phyloP scores from a whole-genome alignment of 2,329 filamentous ascomycete species.

The Pseudodiploospora longispora region DNA sequence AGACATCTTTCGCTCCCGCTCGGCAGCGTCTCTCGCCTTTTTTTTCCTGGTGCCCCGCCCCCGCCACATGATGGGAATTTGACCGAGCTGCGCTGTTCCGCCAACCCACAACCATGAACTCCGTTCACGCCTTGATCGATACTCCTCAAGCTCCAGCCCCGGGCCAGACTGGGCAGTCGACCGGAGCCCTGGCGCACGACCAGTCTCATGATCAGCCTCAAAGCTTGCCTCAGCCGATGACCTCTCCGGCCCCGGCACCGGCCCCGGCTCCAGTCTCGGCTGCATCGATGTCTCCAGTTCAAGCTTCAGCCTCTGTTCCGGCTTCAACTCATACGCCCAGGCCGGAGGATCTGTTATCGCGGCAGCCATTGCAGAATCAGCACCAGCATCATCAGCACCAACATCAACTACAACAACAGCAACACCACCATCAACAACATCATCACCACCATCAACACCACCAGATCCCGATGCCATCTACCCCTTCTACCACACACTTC shows the following conservation, averaged over 20 bases:
- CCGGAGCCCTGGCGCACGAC: constrained; percentile 6
- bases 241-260: constrained; percentile 5
- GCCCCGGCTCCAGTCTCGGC: constrained; percentile 8
- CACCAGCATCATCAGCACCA: constrained; percentile 16
- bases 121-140: constrained; percentile 29
- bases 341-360: neutral
- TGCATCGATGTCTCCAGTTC: constrained; percentile 7
- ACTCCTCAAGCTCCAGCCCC: constrained; percentile 11
- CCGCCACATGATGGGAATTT: constrained; percentile 9
- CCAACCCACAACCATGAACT: constrained; percentile 26
- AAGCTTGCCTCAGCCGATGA: constrained; percentile 4
- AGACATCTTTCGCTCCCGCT: too few species aligned
- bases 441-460: constrained; percentile 2
- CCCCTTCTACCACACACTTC: constrained; percentile 11
- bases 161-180: constrained; percentile 5
- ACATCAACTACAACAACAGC: constrained; percentile 1
- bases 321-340: constrained; percentile 8
- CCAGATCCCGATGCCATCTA: constrained; percentile 7
- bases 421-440: constrained; percentile 13
- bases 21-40: constrained; percentile 4
- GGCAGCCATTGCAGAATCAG: constrained; percentile 15
- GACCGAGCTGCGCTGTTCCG: constrained; percentile 8
- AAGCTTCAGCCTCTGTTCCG: constrained; percentile 7
- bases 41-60: constrained; percentile 5
- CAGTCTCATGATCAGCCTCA: constrained; percentile 4